Evolutionary conservation across 2,329 filamentous ascomycete species (phyloP).

Genomic region (Colletotrichum godetiae): DNA sequence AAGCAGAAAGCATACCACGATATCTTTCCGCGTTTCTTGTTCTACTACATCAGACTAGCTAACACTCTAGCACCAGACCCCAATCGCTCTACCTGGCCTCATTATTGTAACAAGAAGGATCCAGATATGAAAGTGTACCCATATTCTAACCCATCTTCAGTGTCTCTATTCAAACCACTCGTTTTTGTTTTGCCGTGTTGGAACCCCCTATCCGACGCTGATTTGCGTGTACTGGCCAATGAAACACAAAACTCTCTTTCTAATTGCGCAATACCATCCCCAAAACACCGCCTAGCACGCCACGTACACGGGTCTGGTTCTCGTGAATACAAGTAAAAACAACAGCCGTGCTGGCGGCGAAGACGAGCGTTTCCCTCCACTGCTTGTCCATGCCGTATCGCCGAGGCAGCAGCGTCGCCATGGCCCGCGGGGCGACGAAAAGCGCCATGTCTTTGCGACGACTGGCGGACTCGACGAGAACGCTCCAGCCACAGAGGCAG

Average conservation of each 20-base stretch:
- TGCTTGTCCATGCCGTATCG: constrained; percentile 72
- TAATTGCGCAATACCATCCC: constrained; percentile 57
- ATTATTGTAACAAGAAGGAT: not conserved
- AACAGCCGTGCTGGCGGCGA: constrained; percentile 75
- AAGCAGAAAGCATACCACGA: not conserved
- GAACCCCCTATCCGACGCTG: not conserved
- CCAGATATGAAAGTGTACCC: not conserved
- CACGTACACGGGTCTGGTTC: constrained; percentile 71
- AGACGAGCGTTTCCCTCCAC: constrained; percentile 74
- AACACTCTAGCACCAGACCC: not conserved
- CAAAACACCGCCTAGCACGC: constrained; percentile 74
- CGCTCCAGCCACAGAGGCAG: constrained; percentile 83
- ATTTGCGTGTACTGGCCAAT: not conserved
- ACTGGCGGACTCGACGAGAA: constrained; percentile 75
- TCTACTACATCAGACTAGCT: not conserved
- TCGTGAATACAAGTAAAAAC: constrained; percentile 76
- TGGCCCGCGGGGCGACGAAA: constrained; percentile 83
- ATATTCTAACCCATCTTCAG: constrained; percentile 2
- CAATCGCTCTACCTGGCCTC: not conserved
- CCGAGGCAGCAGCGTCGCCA: constrained; percentile 79
- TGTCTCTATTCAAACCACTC: not conserved
- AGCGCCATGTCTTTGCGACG: constrained; percentile 80
- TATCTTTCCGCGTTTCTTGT: not conserved
- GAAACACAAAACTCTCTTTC: not conserved
- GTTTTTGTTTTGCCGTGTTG: not conserved